These are phyloP conservation scores for Synchytrium microbalum DNA, from an alignment of 371 early-diverging fungal species.

Conservation along the genomic window DNA sequence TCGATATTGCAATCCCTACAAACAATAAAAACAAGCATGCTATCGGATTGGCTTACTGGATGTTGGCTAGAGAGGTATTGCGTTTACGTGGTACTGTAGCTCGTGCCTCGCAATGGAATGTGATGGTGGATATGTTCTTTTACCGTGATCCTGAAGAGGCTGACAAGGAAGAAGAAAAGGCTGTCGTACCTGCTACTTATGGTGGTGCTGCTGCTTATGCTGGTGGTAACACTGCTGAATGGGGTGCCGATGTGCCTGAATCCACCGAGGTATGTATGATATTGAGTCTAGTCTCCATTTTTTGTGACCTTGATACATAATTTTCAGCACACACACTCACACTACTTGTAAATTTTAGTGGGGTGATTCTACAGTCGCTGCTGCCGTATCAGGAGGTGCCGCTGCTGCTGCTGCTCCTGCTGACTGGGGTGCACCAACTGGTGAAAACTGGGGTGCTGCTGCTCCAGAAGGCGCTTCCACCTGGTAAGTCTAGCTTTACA, in stretches of 20 bases:
- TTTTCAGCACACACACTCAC: background rate
- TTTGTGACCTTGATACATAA: too few species aligned
- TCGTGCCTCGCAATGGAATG: conserved; percentile 78
- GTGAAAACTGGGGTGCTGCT: conserved; percentile 47
- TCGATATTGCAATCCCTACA: conserved; percentile 99
- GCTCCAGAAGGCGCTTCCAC: too few species aligned
- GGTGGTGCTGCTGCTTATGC: conserved; percentile 8
- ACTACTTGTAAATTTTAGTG: conserved; percentile 15
- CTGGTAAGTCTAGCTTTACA: too few species aligned
- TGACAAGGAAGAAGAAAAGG: conserved; percentile 58
- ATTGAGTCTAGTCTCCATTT: too few species aligned
- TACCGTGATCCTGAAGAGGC: conserved; percentile 92
- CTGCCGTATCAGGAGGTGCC: conserved; percentile 22
- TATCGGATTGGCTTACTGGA: conserved; percentile 95
- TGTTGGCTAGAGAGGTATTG: conserved; percentile 95
- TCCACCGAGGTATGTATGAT: too few species aligned
- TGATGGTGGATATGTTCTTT: conserved; percentile 99
- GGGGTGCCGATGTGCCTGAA: conserved; percentile 6
- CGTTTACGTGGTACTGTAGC: conserved; percentile 90
- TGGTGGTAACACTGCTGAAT: conserved; percentile 8
- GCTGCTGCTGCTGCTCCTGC: conserved; percentile 29
- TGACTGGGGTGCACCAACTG: conserved; percentile 48
- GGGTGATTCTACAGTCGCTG: conserved; percentile 32
- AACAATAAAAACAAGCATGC: conserved; percentile 99
- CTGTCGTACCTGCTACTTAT: conserved; percentile 5